A percentile compares a stretch with the other conserved stretches of the same genome.
phyloP scores from a whole-genome alignment of 495 filamentous ascomycete species.

The Neurospora sp. region DNA sequence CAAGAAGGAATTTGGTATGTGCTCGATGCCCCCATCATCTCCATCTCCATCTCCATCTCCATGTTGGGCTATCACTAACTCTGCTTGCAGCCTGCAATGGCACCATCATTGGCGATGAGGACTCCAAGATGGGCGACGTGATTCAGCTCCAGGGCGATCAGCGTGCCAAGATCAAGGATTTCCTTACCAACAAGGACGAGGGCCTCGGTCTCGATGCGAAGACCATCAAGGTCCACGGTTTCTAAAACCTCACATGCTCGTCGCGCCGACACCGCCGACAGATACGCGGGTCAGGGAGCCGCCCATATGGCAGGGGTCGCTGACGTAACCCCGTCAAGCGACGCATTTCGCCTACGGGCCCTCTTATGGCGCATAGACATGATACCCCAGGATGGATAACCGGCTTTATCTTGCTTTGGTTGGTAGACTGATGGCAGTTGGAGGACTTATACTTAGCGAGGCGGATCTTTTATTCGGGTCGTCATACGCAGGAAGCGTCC shows the following conservation, averaged over 20 bases:
- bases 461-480: constrained; percentile 9
- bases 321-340: neutral
- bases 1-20: constrained; percentile 97
- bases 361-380: constrained; percentile 15
- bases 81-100: constrained; percentile 84
- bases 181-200: constrained; percentile 89
- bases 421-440: constrained; percentile 3
- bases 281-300: constrained; percentile 3
- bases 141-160: constrained; percentile 99
- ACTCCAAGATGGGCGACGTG: constrained; percentile 89
- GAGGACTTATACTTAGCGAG: constrained; percentile 10
- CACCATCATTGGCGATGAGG: constrained; percentile 92
- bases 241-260: constrained; percentile 45
- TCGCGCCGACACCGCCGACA: constrained; percentile 15
- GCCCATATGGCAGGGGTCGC: constrained; percentile 5
- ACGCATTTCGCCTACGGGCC: neutral
- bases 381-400: constrained; percentile 20
- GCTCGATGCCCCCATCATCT: neutral
- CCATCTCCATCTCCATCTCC: too few relatives aligned
- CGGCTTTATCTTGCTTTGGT: constrained; percentile 8
- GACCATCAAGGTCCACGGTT: constrained; percentile 93
- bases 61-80: constrained; percentile 4
- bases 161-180: constrained; percentile 96
- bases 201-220: constrained; percentile 86
- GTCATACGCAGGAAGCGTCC: constrained; percentile 9